These are phyloP conservation scores for Ustilago bromivora DNA, from an alignment of 1,284 basidiomycete genomes.

Conservation along the genomic window DNA sequence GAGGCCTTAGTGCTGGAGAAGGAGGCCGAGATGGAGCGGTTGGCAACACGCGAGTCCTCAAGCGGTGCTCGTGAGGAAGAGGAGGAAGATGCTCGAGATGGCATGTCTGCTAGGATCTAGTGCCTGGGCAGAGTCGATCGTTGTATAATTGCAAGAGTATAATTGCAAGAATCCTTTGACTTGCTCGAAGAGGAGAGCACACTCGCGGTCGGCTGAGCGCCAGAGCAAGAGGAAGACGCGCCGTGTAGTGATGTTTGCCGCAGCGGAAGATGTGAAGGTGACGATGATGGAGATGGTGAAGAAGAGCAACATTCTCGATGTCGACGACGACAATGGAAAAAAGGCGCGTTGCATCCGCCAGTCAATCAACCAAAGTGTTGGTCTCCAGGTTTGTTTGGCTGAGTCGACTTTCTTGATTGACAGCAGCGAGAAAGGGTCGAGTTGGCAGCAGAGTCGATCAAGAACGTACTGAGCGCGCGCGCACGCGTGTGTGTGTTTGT, in stretches of 20 bases:
- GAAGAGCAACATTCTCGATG: not conserved
- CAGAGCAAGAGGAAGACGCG: not conserved
- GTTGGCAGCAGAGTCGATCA: not conserved
- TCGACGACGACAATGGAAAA: not conserved
- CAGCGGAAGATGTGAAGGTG: not conserved
- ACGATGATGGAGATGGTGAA: not conserved
- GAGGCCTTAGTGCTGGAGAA: constrained; percentile 49
- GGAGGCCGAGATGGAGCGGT: constrained; percentile 50
- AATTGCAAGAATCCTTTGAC: not conserved
- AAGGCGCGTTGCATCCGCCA: constrained; percentile 1
- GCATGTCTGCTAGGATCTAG: constrained; percentile 16
- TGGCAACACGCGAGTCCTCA: constrained; percentile 42
- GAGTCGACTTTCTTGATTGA: not conserved
- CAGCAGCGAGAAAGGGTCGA: not conserved
- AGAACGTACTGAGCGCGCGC: constrained; percentile 9
- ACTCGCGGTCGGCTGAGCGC: not conserved
- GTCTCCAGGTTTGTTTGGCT: not conserved
- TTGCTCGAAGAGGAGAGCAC: not conserved
- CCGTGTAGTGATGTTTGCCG: not conserved
- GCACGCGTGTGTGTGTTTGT: not conserved
- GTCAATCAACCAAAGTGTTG: constrained; percentile 1
- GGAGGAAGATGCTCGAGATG: constrained; percentile 34
- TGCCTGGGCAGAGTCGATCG: not conserved
- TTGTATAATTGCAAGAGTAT: not conserved
- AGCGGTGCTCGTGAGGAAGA: constrained; percentile 42